These are phyloP conservation scores for Ceratocystis alfenasii DNA, from an alignment of 2,329 filamentous ascomycete species.

Conservation along the genomic window DNA sequence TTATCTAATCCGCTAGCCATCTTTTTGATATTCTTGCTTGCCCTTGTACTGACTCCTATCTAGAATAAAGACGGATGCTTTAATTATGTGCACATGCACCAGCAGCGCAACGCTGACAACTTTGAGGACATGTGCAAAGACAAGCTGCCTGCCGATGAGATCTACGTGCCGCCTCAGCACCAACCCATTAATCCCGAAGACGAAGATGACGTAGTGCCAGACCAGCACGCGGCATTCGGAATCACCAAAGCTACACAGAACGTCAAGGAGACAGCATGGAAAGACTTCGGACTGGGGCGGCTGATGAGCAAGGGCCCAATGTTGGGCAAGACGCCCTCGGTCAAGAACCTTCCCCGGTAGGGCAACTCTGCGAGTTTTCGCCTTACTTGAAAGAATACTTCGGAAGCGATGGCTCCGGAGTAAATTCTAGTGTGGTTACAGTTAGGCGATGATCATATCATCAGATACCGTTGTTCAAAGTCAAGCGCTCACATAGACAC, in stretches of 20 bases:
- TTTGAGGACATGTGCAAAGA: conserved; percentile 67
- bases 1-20: too few species aligned
- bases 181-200: conserved; percentile 79
- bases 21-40: background rate
- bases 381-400: background rate
- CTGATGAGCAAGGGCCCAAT: conserved; percentile 54
- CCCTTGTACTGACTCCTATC: background rate
- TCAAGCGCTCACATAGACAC: background rate
- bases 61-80: conserved; percentile 63
- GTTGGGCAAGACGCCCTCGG: conserved; percentile 24
- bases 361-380: background rate
- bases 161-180: conserved; percentile 67
- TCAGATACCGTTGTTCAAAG: background rate
- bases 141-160: conserved; percentile 61
- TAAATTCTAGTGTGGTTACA: background rate
- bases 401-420: background rate
- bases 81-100: conserved; percentile 65
- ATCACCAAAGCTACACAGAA: conserved; percentile 70
- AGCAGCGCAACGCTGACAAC: conserved; percentile 60
- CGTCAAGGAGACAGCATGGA: conserved; percentile 61
- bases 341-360: conserved; percentile 25
- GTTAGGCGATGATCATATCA: background rate
- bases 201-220: conserved; percentile 77
- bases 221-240: conserved; percentile 78
- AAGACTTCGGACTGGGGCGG: conserved; percentile 60